Conservation (phyloP, 2,329 filamentous ascomycete genomes). For the Fusarium sp. region DNA sequence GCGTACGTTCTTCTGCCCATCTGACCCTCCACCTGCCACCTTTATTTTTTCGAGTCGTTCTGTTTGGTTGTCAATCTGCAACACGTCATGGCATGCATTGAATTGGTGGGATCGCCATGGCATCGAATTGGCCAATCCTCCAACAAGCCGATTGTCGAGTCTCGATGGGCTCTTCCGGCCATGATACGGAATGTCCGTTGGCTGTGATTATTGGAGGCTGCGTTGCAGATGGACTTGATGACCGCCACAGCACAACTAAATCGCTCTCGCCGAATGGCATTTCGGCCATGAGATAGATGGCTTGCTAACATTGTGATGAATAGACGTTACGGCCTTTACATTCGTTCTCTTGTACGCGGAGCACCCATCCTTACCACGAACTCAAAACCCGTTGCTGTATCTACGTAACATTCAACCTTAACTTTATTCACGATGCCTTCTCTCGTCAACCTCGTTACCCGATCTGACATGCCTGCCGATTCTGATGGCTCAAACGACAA, state of each 20-base stretch:
- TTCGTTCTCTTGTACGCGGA: conserved; percentile 43
- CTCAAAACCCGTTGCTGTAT: conserved; percentile 32
- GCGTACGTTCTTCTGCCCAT: conserved; percentile 43
- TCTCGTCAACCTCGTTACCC: conserved; percentile 43
- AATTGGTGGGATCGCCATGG: conserved; percentile 34
- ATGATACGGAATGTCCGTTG: conserved; percentile 41
- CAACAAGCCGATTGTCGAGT: conserved; percentile 3
- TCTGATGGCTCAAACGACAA: conserved; percentile 64
- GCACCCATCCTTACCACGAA: conserved; percentile 37
- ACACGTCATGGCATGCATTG: conserved; percentile 43
- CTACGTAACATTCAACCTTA: conserved; percentile 24
- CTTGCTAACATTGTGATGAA: conserved; percentile 43
- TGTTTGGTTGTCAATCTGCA: conserved; percentile 34
- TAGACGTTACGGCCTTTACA: conserved; percentile 35
- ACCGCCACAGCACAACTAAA: conserved; percentile 12
- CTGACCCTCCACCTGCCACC: conserved; percentile 44
- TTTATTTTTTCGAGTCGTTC: conserved; percentile 25
- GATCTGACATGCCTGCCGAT: conserved; percentile 51
- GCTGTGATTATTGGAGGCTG: conserved; percentile 40
- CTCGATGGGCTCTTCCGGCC: conserved; percentile 29
- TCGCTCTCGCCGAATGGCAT: conserved; percentile 26
- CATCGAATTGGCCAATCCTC: conserved; percentile 29
- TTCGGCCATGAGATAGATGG: conserved; percentile 7
- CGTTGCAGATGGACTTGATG: conserved; percentile 29
- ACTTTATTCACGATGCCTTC: conserved; percentile 46